Evolutionary conservation across 116 monocot genomes (phyloP), one percentile per base, ranked within the genome.

Genomic region (Cymodocea nodosa): DNA sequence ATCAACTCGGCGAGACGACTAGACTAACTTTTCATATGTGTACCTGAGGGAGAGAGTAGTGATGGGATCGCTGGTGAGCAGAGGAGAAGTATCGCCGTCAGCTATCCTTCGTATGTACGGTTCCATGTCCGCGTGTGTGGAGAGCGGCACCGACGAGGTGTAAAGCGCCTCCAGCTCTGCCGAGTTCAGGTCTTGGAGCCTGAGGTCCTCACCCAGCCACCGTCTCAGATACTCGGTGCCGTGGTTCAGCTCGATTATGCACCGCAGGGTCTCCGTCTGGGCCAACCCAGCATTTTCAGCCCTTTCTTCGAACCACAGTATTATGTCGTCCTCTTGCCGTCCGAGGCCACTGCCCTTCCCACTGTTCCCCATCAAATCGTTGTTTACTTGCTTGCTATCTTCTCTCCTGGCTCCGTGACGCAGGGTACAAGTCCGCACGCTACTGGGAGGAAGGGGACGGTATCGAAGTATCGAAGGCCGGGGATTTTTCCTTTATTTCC

Each of bases 31-130:
- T n/a, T n/a, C n/a, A n/a, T n/a, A n/a, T n/a, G n/a, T n/a, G n/a
- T n/a, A 86, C 86, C 86, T 87, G 17, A 84, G 80, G 12, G 88
- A 81, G 63, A 88, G 74, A 51, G 75, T 68, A 73, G 81, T 77
- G 70, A 88, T 77, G 67, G 80, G 82, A 1, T 80, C 56, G 9
- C 39, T 10, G 25, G 82, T 89, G 64, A 89, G 74, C 20, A 89
- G 3, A 4, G 75, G 75, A 11, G 77, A 75, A 18, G 64, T 15
- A 18, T 89, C 89, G 5, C 89, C 89, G 14, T 82, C 76, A 1
- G 82, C 82, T 15, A 89, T 78, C 20, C 89, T 66, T 56, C 74
- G 82, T 34, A 89, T 76, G 61, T 80, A 80, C 2, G 85, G 80
- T n/a, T 85, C 82, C 14, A 85, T 40, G 59, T 89, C 89, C 11